These are phyloP conservation scores for Aspergillus vadensis DNA, from an alignment of 2,329 filamentous ascomycete species.

Conservation along the genomic window DNA sequence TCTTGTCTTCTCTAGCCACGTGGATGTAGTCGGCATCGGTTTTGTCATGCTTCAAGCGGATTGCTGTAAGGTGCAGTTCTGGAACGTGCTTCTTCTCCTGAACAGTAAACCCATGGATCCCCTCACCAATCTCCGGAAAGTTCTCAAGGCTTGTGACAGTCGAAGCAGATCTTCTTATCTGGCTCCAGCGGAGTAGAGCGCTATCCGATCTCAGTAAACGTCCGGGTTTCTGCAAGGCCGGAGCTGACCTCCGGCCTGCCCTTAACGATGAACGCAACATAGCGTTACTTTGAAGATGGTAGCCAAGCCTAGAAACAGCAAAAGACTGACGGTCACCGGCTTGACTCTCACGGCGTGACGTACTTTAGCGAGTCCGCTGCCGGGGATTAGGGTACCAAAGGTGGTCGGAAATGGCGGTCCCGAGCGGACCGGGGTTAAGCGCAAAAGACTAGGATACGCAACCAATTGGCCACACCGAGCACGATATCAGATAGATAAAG, in stretches of 20 bases:
- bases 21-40: slow-evolving; percentile 96
- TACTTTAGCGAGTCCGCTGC: slow-evolving; percentile 4
- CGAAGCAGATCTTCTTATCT: slow-evolving; percentile 38
- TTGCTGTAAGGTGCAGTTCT: slow-evolving; percentile 86
- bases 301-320: not conserved
- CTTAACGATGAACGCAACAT: slow-evolving; percentile 39
- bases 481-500: not conserved
- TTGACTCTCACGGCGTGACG: not conserved
- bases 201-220: slow-evolving; percentile 23
- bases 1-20: slow-evolving; percentile 90
- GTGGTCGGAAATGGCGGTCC: slow-evolving; percentile 8
- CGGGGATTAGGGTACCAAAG: slow-evolving; percentile 8
- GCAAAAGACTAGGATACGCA: not conserved
- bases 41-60: slow-evolving; percentile 90
- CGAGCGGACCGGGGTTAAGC: slow-evolving; percentile 16
- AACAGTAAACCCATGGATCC: slow-evolving; percentile 91
- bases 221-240: slow-evolving; percentile 24
- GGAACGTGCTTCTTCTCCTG: slow-evolving; percentile 87
- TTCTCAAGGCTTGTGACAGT: slow-evolving; percentile 75
- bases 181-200: slow-evolving; percentile 21
- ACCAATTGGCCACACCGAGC: not conserved
- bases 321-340: not conserved
- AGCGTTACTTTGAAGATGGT: slow-evolving; percentile 7
- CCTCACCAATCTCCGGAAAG: slow-evolving; percentile 77
- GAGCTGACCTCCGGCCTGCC: slow-evolving; percentile 28